Conservation (phyloP, 1,284 basidiomycete species). For the Microbotryum intermedium region DNA sequence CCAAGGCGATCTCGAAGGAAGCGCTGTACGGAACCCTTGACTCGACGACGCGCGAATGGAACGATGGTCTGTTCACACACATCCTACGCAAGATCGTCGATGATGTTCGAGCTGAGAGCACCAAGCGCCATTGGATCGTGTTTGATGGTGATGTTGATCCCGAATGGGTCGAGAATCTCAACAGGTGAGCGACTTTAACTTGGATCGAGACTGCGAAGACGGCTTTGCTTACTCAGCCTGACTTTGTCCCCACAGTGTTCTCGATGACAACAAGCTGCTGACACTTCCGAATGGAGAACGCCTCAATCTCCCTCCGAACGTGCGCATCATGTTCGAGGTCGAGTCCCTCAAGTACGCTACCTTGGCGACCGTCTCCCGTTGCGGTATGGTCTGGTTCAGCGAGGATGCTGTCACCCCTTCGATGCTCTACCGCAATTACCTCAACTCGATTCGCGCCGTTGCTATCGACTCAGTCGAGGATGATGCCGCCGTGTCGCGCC, state of each 20-base stretch:
- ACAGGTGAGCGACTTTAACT: slow-evolving; percentile 70
- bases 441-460: slow-evolving; percentile 63
- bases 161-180: slow-evolving; percentile 99
- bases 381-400: slow-evolving; percentile 99
- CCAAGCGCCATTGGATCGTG: slow-evolving; percentile 97
- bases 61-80: slow-evolving; percentile 96
- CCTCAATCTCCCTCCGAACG: slow-evolving; percentile 90
- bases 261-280: slow-evolving; percentile 97
- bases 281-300: slow-evolving; percentile 98
- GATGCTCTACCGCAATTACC: slow-evolving; percentile 88
- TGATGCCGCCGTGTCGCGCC: slow-evolving; percentile 34
- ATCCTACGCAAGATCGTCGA: slow-evolving; percentile 96
- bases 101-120: slow-evolving; percentile 93
- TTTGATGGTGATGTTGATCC: slow-evolving; percentile 99
- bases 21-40: slow-evolving; percentile 95
- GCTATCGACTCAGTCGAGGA: slow-evolving; percentile 91
- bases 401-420: slow-evolving; percentile 82
- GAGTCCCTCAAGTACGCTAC: slow-evolving; percentile 97
- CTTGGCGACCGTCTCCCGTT: slow-evolving; percentile 96
- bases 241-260: slow-evolving; percentile 54
- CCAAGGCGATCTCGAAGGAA: slow-evolving; percentile 98
- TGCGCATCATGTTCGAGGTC: slow-evolving; percentile 99
- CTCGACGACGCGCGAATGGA: slow-evolving; percentile 97
- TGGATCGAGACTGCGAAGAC: neutral
- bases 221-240: neutral